A percentile compares a stretch with the other conserved stretches of the same genome.
Evolutionary conservation across 768 basidiomycete genomes (phyloP).

Genomic region (Strobilomyces confusus): DNA sequence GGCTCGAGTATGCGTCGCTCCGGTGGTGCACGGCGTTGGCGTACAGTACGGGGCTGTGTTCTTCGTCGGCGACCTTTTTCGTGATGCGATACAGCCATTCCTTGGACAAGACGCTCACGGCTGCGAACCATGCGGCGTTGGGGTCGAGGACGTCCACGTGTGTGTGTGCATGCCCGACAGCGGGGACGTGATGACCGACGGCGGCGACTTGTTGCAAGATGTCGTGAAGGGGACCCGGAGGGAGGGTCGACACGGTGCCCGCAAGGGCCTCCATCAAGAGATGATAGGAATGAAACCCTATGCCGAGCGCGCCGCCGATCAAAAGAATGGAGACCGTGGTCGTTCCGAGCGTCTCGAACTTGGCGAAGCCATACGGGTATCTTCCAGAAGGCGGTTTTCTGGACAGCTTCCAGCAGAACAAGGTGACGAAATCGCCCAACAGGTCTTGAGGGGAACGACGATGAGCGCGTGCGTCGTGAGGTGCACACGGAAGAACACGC

Average conservation of each 20-base stretch:
- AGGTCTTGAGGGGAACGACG: conserved; percentile 48
- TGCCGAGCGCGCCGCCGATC: conserved; percentile 76
- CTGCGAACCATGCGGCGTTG: conserved; percentile 97
- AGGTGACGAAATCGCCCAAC: conserved; percentile 86
- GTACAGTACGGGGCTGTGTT: conserved; percentile 83
- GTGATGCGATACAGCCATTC: conserved; percentile 93
- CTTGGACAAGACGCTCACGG: conserved; percentile 72
- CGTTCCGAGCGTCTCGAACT: conserved; percentile 96
- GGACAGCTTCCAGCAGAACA: conserved; percentile 85
- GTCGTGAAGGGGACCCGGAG: conserved; percentile 61
- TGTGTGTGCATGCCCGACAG: conserved; percentile 50
- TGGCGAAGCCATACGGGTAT: conserved; percentile 89
- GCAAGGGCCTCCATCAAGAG: conserved; percentile 72
- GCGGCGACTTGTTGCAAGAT: conserved; percentile 55
- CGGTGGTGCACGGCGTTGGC: conserved; percentile 98
- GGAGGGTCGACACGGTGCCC: conserved; percentile 59
- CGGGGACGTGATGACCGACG: conserved; percentile 50
- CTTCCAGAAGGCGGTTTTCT: conserved; percentile 71
- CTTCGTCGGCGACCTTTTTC: conserved; percentile 84
- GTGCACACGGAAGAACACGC: conserved; percentile 26
- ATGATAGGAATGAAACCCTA: conserved; percentile 87
- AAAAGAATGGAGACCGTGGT: conserved; percentile 83
- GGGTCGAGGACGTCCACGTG: conserved; percentile 68
- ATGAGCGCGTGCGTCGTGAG: conserved; percentile 7
- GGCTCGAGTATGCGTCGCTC: conserved; percentile 92